Base-by-base conservation (phyloP, 2,329 filamentous ascomycete species). In the Penicillium sp. region DNA sequence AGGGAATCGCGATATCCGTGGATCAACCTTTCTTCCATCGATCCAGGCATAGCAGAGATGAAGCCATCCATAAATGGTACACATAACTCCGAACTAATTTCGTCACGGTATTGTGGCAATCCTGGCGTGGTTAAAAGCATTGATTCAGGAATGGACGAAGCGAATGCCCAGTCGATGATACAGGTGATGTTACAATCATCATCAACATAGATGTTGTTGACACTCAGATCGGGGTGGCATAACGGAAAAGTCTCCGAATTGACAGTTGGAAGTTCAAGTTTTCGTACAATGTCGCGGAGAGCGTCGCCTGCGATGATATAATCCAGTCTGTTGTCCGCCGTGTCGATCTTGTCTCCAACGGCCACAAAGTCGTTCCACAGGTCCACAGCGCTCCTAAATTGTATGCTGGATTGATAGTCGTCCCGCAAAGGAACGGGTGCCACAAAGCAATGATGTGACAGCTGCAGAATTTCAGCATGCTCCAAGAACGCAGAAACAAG, bases 161-260 rank as follows among this genome's bases (percentile, higher is more conserved):
- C 29, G 10, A 63, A 62, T 13, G 47, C 54, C 60, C 58, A 62
- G 47, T 67, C 62, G 32, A 69, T 66, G 4, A 68, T 47, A 23
- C 52, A 57, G 16, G 59, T 66, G 32, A 69, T 60, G 18, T 67
- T 64, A 46, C 50, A 65, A 23, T 66, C 46, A 14, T 63, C 42
- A 38, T 68, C 62, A 22, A 69, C 57, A 32, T 59, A 67, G 31
- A 68, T 64, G 44, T 74, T 74, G 46, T 67, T 68, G 38, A 60
- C 55, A 36, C 71, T 69, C 16, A 73, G 48, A 49, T 74, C 70
- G 18, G 67, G 47, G 29, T 65, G 59, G 14, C 48, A 56, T 4
- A 64, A 42, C 3, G 56, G 48, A 38, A 60, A 56, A 2, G 41
- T 44, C 27, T 22, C 39, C 4, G 24, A 14, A 20, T 42, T 35